phyloP scores from a whole-genome alignment of 2,329 filamentous ascomycete genomes.

The Penicillium expansum region DNA sequence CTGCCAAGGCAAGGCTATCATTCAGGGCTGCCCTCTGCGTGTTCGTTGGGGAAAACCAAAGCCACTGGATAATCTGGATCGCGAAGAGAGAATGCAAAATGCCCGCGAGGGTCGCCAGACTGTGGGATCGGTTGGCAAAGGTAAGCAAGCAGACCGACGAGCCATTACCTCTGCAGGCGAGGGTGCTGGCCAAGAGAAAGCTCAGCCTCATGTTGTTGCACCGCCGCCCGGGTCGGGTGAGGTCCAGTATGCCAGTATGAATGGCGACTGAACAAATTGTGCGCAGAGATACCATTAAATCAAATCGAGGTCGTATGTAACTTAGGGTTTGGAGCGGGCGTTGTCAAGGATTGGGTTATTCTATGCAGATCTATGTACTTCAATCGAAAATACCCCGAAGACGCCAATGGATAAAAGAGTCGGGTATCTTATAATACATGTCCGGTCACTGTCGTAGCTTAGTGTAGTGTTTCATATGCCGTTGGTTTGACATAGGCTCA shows the following conservation, averaged over 20 bases:
- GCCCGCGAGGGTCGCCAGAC: constrained; percentile 70
- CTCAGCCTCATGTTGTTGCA: constrained; percentile 55
- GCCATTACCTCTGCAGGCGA: constrained; percentile 40
- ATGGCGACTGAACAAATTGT: constrained; percentile 64
- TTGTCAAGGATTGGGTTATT: constrained; percentile 29
- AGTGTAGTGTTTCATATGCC: not conserved
- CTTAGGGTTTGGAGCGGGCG: constrained; percentile 35
- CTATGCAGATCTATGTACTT: constrained; percentile 28
- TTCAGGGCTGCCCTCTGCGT: constrained; percentile 84
- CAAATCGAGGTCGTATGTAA: constrained; percentile 27
- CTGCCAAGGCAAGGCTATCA: constrained; percentile 82
- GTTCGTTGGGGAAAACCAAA: constrained; percentile 93
- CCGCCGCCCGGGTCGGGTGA: constrained; percentile 77
- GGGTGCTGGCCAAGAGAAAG: constrained; percentile 40
- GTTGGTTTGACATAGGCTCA: not conserved
- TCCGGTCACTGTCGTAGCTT: constrained; percentile 9
- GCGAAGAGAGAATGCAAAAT: constrained; percentile 77
- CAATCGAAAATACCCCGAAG: constrained; percentile 32
- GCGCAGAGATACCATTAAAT: constrained; percentile 14
- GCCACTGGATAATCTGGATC: constrained; percentile 86
- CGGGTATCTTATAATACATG: constrained; percentile 42
- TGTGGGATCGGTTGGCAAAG: constrained; percentile 48
- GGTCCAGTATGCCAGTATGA: constrained; percentile 78
- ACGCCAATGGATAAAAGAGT: constrained; percentile 35
- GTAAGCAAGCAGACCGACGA: constrained; percentile 34